These are phyloP conservation scores for Scorias spongiosa DNA, from an alignment of 2,329 filamentous ascomycete species.

Conservation along the genomic window DNA sequence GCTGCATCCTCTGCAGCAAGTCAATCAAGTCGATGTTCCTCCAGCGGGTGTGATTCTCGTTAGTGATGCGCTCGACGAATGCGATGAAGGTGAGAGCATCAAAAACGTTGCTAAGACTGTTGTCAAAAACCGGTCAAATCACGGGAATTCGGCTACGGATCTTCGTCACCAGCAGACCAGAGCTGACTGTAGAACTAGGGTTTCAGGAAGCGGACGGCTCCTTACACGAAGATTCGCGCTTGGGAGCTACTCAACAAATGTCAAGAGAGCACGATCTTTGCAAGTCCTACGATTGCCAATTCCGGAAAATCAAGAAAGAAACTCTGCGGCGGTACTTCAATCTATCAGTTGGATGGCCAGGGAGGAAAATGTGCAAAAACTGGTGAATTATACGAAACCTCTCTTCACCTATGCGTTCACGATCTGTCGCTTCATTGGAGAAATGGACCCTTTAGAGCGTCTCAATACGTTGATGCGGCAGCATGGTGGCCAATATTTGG, in stretches of 20 bases:
- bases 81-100: slow-evolving; percentile 10
- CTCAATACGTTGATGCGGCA: slow-evolving; percentile 1
- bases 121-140: slow-evolving; percentile 6
- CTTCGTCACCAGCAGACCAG: slow-evolving; percentile 13
- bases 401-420: slow-evolving; percentile 20
- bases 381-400: slow-evolving; percentile 12
- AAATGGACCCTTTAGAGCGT: slow-evolving; percentile 3
- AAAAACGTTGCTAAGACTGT: slow-evolving; percentile 5
- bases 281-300: slow-evolving; percentile 7
- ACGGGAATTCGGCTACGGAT: slow-evolving; percentile 6
- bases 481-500: not conserved
- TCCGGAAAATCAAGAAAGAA: slow-evolving; percentile 4
- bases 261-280: slow-evolving; percentile 16
- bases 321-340: not conserved
- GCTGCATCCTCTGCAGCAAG: slow-evolving; percentile 1
- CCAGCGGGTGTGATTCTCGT: slow-evolving; percentile 6
- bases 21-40: not conserved
- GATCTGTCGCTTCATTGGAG: slow-evolving; percentile 15
- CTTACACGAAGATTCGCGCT: slow-evolving; percentile 6
- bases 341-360: slow-evolving; percentile 10
- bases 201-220: slow-evolving; percentile 5
- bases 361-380: slow-evolving; percentile 5
- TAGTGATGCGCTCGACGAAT: slow-evolving; percentile 21
- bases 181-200: slow-evolving; percentile 8
- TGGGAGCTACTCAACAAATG: slow-evolving; percentile 7